phyloP scores from a whole-genome alignment of 495 filamentous ascomycete species.

The Daldinia grandis region DNA sequence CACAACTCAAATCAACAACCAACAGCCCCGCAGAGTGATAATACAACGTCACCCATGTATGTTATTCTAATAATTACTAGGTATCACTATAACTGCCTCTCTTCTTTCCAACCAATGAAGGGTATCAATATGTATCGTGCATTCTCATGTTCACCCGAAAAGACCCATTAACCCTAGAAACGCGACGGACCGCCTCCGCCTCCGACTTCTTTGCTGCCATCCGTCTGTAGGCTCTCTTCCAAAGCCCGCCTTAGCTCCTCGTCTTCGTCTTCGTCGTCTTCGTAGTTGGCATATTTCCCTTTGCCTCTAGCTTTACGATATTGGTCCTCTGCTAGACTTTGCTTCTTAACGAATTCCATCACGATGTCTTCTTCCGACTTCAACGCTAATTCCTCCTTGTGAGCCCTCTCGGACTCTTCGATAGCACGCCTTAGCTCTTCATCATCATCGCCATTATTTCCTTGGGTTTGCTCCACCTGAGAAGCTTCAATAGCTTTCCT shows the following conservation, averaged over 20 bases:
- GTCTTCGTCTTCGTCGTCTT: constrained; percentile 48
- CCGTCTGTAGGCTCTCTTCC: constrained; percentile 56
- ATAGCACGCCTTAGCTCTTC: constrained; percentile 55
- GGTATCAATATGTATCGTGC: constrained; percentile 12
- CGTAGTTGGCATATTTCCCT: constrained; percentile 21
- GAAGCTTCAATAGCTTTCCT: constrained; percentile 58
- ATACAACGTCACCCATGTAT: neutral
- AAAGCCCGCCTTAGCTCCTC: constrained; percentile 57
- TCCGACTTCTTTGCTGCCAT: constrained; percentile 5
- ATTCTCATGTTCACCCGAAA: constrained; percentile 10
- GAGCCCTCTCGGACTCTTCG: constrained; percentile 56
- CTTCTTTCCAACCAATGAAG: constrained; percentile 4
- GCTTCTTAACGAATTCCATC: constrained; percentile 78
- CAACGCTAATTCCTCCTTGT: constrained; percentile 51
- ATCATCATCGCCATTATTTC: constrained; percentile 49
- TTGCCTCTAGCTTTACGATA: constrained; percentile 48
- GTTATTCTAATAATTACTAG: constrained; percentile 1
- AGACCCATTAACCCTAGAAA: constrained; percentile 8
- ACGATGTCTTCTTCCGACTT: constrained; percentile 75
- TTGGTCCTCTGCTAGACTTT: constrained; percentile 74
- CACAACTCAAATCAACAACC: neutral
- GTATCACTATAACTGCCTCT: neutral
- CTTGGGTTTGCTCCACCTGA: constrained; percentile 28
- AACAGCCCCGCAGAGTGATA: too few species aligned
- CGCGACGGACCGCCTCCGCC: constrained; percentile 40